Percentiles rank a stretch among this genome's conserved stretches.
Conservation (phyloP, 108 stramenopile species). For the Nitzschia sp. region DNA sequence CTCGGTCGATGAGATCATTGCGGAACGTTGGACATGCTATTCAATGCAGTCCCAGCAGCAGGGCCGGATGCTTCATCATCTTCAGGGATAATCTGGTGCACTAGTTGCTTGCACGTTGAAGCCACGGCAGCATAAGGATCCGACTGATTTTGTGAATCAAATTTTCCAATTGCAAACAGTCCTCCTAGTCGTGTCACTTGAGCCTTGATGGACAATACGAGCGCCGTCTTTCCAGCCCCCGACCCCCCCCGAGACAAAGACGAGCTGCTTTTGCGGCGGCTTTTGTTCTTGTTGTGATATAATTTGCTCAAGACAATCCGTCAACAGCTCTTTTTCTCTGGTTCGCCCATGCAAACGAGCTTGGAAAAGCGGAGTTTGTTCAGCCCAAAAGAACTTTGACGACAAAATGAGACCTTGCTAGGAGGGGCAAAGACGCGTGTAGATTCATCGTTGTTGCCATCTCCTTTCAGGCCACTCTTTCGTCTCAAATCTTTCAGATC, state of each 20-base stretch:
- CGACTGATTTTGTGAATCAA: neutral
- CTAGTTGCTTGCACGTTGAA: neutral
- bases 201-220: neutral
- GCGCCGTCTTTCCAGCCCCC: neutral
- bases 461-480: no score
- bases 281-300: neutral
- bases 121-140: neutral
- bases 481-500: no score
- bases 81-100: neutral
- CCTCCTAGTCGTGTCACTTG: neutral
- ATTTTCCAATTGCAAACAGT: neutral
- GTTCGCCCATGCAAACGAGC: neutral
- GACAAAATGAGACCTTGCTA: no score
- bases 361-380: no score
- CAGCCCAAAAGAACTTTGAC: no score
- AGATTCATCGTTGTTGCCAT: no score
- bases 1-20: neutral
- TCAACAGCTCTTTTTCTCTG: neutral
- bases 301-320: neutral
- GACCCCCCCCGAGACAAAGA: neutral
- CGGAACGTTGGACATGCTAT: neutral
- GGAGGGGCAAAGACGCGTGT: no score
- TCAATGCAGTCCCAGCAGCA: no score
- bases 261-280: neutral
- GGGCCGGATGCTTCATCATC: neutral